Evolutionary conservation across 306 rosid genomes (phyloP), one percentile per base, ranked within the genome.

Genomic region (Ochetophila trinervis): DNA sequence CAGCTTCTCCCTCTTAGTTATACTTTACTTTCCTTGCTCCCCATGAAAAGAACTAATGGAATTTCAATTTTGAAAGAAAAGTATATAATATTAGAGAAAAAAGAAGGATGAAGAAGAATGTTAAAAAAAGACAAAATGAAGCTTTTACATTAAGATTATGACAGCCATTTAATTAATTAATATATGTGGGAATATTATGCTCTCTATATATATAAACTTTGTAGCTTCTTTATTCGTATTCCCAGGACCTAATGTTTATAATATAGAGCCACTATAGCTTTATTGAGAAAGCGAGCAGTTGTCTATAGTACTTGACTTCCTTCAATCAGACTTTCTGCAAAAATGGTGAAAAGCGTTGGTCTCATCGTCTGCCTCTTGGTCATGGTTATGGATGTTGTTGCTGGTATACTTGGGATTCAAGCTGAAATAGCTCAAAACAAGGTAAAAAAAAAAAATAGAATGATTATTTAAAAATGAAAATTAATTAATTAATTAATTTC

Each of bases 391-490:
- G 98, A 93, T 27, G 67, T 69, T 53, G 73, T 64, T 1, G 97
- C 94, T 0, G 98, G 95, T 51, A 87, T 87, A 57, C 96, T 93
- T 45, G 96, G 94, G 63, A 83, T 93, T 68, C 66, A 89, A 52
- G 97, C 97, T 6, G 94, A 86, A 70, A 68, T 93, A 20, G 74
- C 91, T 49, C 87, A 89, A 78, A 84, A 88, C 77, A 93, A 87
- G 96, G 98, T 93, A 76, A 30, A 57, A n/a, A n/a, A n/a, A n/a
- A n/a, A n/a, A n/a, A n/a, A n/a, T n/a, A n/a, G n/a, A n/a, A n/a
- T n/a, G n/a, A n/a, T n/a, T n/a, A n/a, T n/a, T n/a, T n/a, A n/a
- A n/a, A n/a, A n/a, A n/a, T n/a, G n/a, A n/a, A n/a, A n/a, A n/a
- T n/a, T n/a, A n/a, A n/a, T n/a, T n/a, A n/a, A n/a, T n/a, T n/a